These are phyloP conservation scores for Prosopis cineraria DNA, from an alignment of 306 rosid species.

Conservation along the genomic window DNA sequence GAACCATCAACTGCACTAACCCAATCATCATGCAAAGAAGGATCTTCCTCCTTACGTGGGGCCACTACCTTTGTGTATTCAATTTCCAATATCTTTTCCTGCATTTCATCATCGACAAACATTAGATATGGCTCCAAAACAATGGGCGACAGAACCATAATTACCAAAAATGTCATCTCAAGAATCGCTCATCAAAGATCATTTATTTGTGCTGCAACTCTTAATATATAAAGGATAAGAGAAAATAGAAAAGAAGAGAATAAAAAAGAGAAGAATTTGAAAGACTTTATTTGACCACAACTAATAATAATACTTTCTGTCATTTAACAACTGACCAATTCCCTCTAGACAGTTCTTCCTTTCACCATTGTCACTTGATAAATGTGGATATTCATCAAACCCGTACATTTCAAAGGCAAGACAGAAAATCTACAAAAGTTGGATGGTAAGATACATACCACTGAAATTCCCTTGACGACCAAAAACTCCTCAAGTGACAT, in stretches of 20 bases:
- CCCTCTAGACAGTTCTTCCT: background rate
- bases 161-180: background rate
- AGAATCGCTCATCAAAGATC: background rate
- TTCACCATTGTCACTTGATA: background rate
- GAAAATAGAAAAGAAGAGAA: background rate
- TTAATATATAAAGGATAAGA: background rate
- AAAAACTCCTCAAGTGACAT: conserved; percentile 89
- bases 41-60: conserved; percentile 86
- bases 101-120: conserved; percentile 28
- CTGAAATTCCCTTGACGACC: conserved; percentile 80
- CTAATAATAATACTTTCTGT: background rate
- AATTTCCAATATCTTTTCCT: conserved; percentile 86
- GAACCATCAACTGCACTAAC: conserved; percentile 96
- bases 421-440: background rate
- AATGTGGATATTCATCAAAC: background rate
- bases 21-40: conserved; percentile 91
- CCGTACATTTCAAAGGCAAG: background rate
- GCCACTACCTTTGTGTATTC: conserved; percentile 75
- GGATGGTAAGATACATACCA: conserved; percentile 45
- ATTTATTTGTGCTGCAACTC: background rate
- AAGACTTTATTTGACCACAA: background rate
- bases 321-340: background rate
- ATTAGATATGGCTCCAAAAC: conserved; percentile 24
- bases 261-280: background rate
- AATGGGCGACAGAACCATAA: background rate